Evolutionary conservation across 139 green algal species (phyloP).

Genomic region (Deuterostichococcus epilithicus): DNA sequence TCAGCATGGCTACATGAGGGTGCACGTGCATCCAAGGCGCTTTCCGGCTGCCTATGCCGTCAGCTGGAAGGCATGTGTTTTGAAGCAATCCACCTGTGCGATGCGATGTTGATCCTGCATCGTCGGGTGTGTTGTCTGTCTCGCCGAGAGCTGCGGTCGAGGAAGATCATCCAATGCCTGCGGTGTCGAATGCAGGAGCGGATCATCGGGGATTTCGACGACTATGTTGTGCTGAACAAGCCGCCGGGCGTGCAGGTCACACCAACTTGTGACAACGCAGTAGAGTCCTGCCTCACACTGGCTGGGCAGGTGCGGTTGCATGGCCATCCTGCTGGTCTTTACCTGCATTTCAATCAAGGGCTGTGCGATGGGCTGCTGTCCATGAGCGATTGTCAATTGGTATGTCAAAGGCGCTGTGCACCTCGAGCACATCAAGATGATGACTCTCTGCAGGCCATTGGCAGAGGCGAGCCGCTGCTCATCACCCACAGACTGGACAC

Average conservation of each 20-base stretch:
- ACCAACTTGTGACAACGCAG: conserved; percentile 45
- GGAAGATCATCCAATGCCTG: not conserved
- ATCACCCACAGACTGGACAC: conserved; percentile 66
- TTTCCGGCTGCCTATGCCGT: conserved; percentile 54
- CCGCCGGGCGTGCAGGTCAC: conserved; percentile 65
- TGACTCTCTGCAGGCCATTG: conserved; percentile 29
- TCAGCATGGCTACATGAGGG: conserved; percentile 55
- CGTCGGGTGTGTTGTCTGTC: not conserved
- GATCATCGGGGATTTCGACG: conserved; percentile 33
- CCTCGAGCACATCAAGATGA: not conserved
- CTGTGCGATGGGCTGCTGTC: not conserved
- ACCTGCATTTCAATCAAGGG: not conserved
- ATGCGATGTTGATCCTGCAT: not conserved
- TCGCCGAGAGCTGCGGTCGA: not conserved
- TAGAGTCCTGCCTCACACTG: conserved; percentile 30
- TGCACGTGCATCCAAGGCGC: conserved; percentile 73
- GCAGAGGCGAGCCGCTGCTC: conserved; percentile 27
- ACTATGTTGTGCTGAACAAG: conserved; percentile 79
- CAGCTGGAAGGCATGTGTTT: conserved; percentile 23
- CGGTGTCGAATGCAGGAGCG: conserved; percentile 12
- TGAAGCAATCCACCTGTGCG: not conserved
- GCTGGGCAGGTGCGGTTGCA: conserved; percentile 7
- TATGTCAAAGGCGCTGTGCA: too few species aligned
- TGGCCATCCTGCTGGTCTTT: too few species aligned
- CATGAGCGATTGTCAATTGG: not conserved